These are phyloP conservation scores for Salix dunnii DNA, from an alignment of 345 rosid genomes.

Conservation along the genomic window DNA sequence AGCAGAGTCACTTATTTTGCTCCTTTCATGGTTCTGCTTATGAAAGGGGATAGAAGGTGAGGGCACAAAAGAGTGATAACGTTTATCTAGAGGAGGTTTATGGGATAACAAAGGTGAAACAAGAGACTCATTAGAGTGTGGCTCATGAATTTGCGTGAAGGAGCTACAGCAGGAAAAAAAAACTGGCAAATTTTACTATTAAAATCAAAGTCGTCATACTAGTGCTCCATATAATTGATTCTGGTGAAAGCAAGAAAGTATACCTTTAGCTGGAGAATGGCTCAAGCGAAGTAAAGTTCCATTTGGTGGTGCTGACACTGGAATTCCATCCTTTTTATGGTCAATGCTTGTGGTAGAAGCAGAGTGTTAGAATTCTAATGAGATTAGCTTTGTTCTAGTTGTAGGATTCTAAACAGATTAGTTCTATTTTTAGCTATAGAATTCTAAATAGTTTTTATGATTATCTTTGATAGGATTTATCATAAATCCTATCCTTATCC, in stretches of 20 bases:
- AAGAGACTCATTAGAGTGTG: constrained; percentile 22
- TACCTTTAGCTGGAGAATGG: constrained; percentile 48
- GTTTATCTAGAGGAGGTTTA: constrained; percentile 22
- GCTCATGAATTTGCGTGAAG: constrained; percentile 25
- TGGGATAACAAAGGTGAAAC: constrained; percentile 32
- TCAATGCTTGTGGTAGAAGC: constrained; percentile 39
- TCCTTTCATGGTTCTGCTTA: constrained; percentile 38
- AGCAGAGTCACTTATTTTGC: constrained; percentile 34
- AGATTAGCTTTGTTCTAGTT: no score
- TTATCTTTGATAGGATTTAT: no score
- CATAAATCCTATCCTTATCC: no score
- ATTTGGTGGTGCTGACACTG: constrained; percentile 53
- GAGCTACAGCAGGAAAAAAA: constrained; percentile 37
- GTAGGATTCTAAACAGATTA: no score
- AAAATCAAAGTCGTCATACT: not conserved
- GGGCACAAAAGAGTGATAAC: constrained; percentile 29
- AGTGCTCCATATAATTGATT: not conserved
- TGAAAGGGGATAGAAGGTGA: constrained; percentile 44
- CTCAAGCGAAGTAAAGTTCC: constrained; percentile 35
- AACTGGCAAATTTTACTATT: constrained; percentile 19
- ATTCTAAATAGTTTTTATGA: no score
- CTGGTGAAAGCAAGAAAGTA: not conserved
- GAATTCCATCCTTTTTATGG: constrained; percentile 40
- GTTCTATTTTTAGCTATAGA: no score
- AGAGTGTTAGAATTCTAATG: no score